Evolutionary conservation across 1,139 yeast genomes (phyloP), one percentile per base, ranked within the genome.

Genomic region (Torulaspora pretoriensis): DNA sequence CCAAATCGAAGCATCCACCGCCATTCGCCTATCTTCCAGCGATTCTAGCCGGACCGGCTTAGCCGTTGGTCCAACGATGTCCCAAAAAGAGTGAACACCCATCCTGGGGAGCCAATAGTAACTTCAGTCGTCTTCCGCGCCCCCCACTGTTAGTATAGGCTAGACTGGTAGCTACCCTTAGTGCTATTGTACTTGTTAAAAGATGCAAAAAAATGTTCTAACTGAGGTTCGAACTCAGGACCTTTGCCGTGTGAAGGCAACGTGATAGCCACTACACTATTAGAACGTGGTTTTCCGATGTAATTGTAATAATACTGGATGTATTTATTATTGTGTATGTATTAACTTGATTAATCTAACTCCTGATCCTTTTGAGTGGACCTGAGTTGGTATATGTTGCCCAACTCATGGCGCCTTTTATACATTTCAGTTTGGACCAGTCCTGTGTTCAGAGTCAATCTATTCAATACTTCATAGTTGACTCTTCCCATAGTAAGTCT

Each of bases 1-100:
- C 99, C 99, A 94, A 54, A 94, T 94, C 2, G 97, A 90, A 0
- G 98, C 99, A 71, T 94, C 99, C 8, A 94, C 94, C 0, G 98
- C 98, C 56, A 94, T 70, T 47, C 77, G 73, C 62, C 84, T 84
- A 49, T 89, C 78, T 13, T 73, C 68, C 34, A 92, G 72, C 0
- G 95, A 83, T 61, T 92, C 98, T 26, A 94, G 73, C 43, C 92
- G 74, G 2, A 92, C 96, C 0, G 98, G 97, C 44, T 86, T 73
- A 0, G 97, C 95, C 0, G 92, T 79, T 0, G 97, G 95, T 3
- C 90, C 95, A 4, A 92, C 73, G 14, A 92, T 81, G 42, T 83
- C 90, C 99, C 99, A 94, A 43, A 94, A 75, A 7, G 95, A 87
- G 57, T 87, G 87, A 42, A 94, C 99, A 69, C 99, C 99, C 99